Base-by-base conservation (phyloP, 352 stramenopile species). In the Globisporangium viniferum region DNA sequence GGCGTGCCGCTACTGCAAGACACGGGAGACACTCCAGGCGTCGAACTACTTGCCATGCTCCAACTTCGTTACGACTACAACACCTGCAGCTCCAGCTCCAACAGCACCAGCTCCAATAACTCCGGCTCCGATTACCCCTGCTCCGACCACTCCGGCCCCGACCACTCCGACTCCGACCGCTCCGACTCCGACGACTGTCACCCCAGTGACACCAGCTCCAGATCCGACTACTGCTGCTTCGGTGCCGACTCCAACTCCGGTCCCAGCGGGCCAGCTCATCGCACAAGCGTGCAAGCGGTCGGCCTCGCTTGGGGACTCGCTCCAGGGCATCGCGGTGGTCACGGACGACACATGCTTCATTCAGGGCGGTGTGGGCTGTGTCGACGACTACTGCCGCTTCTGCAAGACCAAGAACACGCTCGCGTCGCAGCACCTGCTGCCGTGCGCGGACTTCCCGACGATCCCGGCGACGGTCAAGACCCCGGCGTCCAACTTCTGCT, bases 1-100 rank as follows among this genome's bases (percentile, higher is more conserved):
- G 8, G 51, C 24, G 5, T 75, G 70, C 18, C 70, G 70, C 5
- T 75, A 66, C 55, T 75, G 70, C 41, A 75, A 69, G 41, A 64
- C 35, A 8, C 56, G n/a, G 12, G 55, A 69, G 5, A 76, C 69
- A 0, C 0, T 33, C 6, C 61, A 72, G 22, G 71, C 72, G 9
- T 31, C 29, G 14, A 44, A 70, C 29, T 57, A 70, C n/a, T 5
- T 46, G 33, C 31, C 18, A 0, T 77, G 72, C 31, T 53, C 57
- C 5, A 57, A 36, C 27, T 55, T 55, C 33, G 1, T 36, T n/a
- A n/a, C 5, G 7, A 35, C 59, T n/a, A 9, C 58, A 49, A 29
- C 55, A 22, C 20, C 56, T 14, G 15, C 14, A 10, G 9, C 61
- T 8, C n/a, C 62, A 51, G 27, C 24, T 39, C 33, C 49, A 33